Evolutionary conservation across 2,329 filamentous ascomycete species (phyloP).

Genomic region (Hypocreales sp.): DNA sequence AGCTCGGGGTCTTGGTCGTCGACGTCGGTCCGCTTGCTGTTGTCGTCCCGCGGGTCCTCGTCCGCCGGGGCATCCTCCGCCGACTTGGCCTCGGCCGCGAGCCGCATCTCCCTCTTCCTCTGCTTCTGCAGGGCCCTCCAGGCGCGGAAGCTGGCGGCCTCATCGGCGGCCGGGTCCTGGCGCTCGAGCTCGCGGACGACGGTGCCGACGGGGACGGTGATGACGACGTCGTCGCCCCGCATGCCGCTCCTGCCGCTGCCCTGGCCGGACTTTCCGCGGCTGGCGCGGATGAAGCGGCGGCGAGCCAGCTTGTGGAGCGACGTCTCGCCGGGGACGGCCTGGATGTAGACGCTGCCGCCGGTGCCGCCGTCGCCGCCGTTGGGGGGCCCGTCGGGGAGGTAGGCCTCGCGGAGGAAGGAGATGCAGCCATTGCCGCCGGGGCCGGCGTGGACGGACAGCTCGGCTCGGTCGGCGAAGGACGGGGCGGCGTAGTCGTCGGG

Average conservation of each 20-base stretch:
- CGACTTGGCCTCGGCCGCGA: constrained; percentile 18
- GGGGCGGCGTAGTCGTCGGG: constrained; percentile 74
- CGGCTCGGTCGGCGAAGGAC: constrained; percentile 77
- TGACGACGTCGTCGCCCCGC: constrained; percentile 71
- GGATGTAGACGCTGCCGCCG: constrained; percentile 87
- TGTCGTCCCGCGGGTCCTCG: constrained; percentile 1
- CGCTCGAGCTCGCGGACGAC: constrained; percentile 72
- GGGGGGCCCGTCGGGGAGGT: constrained; percentile 71
- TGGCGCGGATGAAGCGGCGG: constrained; percentile 57
- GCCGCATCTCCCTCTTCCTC: constrained; percentile 12
- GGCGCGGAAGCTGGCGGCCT: constrained; percentile 23
- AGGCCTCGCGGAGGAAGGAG: constrained; percentile 85
- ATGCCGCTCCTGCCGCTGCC: constrained; percentile 60
- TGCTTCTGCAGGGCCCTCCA: constrained; percentile 17
- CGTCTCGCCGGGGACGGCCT: constrained; percentile 80
- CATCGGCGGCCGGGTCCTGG: constrained; percentile 60
- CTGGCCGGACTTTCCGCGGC: constrained; percentile 62
- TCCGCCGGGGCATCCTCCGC: constrained; percentile 3
- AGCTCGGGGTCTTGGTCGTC: constrained; percentile 4
- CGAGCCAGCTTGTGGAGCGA: constrained; percentile 84
- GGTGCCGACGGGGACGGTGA: constrained; percentile 86
- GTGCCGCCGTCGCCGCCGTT: constrained; percentile 91
- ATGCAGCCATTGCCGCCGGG: constrained; percentile 83
- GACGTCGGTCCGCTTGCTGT: constrained; percentile 1
- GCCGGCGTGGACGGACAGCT: constrained; percentile 63